Percentiles rank a stretch among this genome's conserved stretches.
Conservation (phyloP, 768 basidiomycete genomes). For the Antrodiella citrinella region DNA sequence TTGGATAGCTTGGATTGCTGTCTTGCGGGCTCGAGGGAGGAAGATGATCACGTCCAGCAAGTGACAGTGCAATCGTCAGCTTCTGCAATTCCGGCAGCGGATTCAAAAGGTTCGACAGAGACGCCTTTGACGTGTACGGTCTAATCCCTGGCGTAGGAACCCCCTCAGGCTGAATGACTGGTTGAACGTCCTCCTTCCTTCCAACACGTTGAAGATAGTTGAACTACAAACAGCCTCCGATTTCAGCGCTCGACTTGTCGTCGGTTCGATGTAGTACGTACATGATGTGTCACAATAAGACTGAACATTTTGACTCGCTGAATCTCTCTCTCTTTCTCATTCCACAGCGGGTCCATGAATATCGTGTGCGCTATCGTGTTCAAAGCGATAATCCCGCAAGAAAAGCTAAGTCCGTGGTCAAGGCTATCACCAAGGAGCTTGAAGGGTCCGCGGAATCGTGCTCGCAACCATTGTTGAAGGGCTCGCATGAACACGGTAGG, state of each 20-base stretch:
- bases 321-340: background rate
- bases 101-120: no score
- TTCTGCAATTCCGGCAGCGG: no score
- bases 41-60: no score
- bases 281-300: background rate
- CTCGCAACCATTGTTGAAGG: slow-evolving; percentile 1
- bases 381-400: slow-evolving; percentile 4
- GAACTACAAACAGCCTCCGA: background rate
- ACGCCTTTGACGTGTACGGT: no score
- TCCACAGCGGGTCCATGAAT: background rate
- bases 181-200: no score
- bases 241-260: background rate
- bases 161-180: background rate
- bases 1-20: no score
- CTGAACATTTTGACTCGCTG: background rate
- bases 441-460: background rate
- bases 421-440: background rate
- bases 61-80: no score
- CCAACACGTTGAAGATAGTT: background rate
- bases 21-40: no score
- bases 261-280: background rate
- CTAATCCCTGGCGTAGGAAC: no score
- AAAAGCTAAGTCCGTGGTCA: background rate
- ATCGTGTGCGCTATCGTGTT: slow-evolving; percentile 3
- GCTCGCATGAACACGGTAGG: background rate